These are phyloP conservation scores for Scedosporium boydii DNA, from an alignment of 2,329 filamentous ascomycete genomes.

Conservation along the genomic window DNA sequence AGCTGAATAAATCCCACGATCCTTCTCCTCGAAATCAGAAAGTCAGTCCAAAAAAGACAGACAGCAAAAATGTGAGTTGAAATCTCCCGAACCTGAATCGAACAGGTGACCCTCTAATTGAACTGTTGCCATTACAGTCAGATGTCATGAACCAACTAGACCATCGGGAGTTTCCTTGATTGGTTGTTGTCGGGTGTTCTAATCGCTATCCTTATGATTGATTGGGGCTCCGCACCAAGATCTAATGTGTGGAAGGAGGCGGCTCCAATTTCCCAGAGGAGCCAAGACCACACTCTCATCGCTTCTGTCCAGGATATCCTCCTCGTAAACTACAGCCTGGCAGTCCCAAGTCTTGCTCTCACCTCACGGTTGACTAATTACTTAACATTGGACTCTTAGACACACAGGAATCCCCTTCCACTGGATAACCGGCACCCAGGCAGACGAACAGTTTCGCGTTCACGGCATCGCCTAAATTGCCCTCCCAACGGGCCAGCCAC, in stretches of 20 bases:
- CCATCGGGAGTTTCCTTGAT: neutral
- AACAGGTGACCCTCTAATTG: constrained; percentile 1
- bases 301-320: no score
- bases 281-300: no score
- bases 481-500: neutral
- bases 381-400: neutral
- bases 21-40: no score
- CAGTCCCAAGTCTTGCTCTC: no score
- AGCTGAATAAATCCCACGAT: no score
- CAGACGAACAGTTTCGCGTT: neutral
- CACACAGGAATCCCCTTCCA: neutral
- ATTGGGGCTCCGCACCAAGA: neutral
- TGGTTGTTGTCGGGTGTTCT: neutral
- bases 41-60: no score
- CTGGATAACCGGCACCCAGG: neutral
- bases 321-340: no score
- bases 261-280: no score
- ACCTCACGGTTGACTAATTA: neutral
- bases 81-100: constrained; percentile 1
- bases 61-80: no score
- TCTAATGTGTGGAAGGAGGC: no score
- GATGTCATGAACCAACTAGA: no score
- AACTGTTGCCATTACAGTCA: neutral
- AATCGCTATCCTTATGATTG: neutral
- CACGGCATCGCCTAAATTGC: neutral